Percentiles rank a stretch among this genome's conserved stretches.
Conservation (phyloP, 2,329 filamentous ascomycete species). For the Cladophialophora yegresii region DNA sequence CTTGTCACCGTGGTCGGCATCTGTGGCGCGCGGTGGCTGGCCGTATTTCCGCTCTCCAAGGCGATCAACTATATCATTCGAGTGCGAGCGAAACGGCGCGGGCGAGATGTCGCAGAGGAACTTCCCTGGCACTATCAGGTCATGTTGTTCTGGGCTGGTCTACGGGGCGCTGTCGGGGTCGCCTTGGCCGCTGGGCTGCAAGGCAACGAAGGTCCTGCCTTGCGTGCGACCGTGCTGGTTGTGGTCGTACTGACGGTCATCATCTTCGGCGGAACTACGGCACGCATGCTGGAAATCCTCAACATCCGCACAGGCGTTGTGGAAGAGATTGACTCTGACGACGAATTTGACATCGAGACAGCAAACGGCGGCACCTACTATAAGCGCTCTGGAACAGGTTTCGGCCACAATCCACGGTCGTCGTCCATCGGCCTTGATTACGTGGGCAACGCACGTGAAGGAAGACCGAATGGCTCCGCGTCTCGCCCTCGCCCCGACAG, state of each 20-base stretch:
- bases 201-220: conserved; percentile 75
- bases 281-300: conserved; percentile 94
- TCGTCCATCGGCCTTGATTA: conserved; percentile 60
- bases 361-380: conserved; percentile 72
- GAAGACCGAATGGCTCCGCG: conserved; percentile 37
- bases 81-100: conserved; percentile 76
- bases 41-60: conserved; percentile 88
- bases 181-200: conserved; percentile 85
- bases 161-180: conserved; percentile 93
- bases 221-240: conserved; percentile 93
- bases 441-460: conserved; percentile 47
- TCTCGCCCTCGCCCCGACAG: conserved; percentile 31
- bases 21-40: conserved; percentile 86
- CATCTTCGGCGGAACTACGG: conserved; percentile 96
- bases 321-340: conserved; percentile 95
- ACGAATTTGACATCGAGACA: conserved; percentile 94
- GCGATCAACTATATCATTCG: conserved; percentile 91
- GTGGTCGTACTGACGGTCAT: conserved; percentile 97
- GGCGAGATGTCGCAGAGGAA: conserved; percentile 78
- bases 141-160: conserved; percentile 99
- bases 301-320: conserved; percentile 96
- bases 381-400: conserved; percentile 73
- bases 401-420: conserved; percentile 73
- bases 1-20: conserved; percentile 90
- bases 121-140: conserved; percentile 92